Evolutionary conservation across 2,329 filamentous ascomycete genomes (phyloP).

Genomic region (Penicillium fuscoglaucum): DNA sequence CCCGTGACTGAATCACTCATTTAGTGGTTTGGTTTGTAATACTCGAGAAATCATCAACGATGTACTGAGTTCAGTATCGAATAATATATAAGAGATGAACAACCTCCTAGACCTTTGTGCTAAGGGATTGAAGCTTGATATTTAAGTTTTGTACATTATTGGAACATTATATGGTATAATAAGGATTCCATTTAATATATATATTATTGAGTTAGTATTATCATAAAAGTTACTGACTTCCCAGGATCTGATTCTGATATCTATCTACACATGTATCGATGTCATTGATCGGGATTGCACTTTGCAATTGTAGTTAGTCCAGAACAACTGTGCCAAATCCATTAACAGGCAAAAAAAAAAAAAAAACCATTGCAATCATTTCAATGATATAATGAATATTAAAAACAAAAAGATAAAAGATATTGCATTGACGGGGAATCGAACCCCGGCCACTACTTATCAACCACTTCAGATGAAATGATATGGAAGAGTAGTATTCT

Average conservation of each 20-base stretch:
- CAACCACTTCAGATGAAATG: neutral
- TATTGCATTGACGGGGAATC: constrained; percentile 10
- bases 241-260: neutral
- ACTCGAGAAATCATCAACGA: neutral
- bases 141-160: neutral
- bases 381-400: too few relatives aligned
- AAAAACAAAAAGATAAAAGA: neutral
- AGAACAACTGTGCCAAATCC: neutral
- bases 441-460: constrained; percentile 13
- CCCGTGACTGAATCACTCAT: too few relatives aligned
- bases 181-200: neutral
- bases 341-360: neutral
- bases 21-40: neutral
- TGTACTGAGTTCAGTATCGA: neutral
- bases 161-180: neutral
- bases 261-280: neutral
- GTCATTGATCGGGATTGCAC: neutral
- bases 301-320: too few relatives aligned
- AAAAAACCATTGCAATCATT: neutral
- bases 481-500: constrained; percentile 13
- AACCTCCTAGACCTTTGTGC: too few relatives aligned
- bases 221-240: neutral
- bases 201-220: neutral
- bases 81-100: neutral
- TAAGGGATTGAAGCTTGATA: neutral